Evolutionary conservation across 345 rosid genomes (phyloP).

Genomic region (Camelina sativa): DNA sequence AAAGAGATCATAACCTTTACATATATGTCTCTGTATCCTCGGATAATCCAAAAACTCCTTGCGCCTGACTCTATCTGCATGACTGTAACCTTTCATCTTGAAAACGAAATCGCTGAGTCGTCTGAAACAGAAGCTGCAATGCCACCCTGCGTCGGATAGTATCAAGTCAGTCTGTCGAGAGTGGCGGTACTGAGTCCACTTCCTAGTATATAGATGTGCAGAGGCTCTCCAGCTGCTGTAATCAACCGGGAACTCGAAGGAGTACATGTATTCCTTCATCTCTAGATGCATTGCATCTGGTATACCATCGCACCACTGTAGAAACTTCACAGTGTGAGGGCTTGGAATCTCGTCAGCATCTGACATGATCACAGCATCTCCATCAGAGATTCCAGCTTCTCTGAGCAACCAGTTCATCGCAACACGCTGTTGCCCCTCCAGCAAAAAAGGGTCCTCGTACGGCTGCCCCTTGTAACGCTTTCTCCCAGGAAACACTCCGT

Average conservation of each 20-base stretch:
- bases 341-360: conserved; percentile 92
- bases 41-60: conserved; percentile 53
- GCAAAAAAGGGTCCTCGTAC: conserved; percentile 63
- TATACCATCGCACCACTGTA: conserved; percentile 86
- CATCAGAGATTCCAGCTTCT: conserved; percentile 62
- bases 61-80: conserved; percentile 76
- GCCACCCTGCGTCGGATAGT: conserved; percentile 95
- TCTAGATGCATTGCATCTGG: conserved; percentile 75
- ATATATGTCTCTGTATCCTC: conserved; percentile 72
- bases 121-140: conserved; percentile 89
- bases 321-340: conserved; percentile 69
- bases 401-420: conserved; percentile 74
- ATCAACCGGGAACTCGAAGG: conserved; percentile 90
- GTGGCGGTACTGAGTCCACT: conserved; percentile 69
- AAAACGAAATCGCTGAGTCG: conserved; percentile 66
- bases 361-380: conserved; percentile 77
- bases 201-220: conserved; percentile 52
- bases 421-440: conserved; percentile 62
- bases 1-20: conserved; percentile 74
- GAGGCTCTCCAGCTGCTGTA: conserved; percentile 88
- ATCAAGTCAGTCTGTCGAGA: conserved; percentile 67
- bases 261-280: conserved; percentile 79
- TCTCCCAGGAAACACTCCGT: conserved; percentile 66
- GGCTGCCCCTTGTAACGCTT: conserved; percentile 42
- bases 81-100: conserved; percentile 95